A percentile compares a stretch with the other conserved stretches of the same genome.
phyloP scores from a whole-genome alignment of 2,329 filamentous ascomycete species.

The Parascedosporium putredinis region DNA sequence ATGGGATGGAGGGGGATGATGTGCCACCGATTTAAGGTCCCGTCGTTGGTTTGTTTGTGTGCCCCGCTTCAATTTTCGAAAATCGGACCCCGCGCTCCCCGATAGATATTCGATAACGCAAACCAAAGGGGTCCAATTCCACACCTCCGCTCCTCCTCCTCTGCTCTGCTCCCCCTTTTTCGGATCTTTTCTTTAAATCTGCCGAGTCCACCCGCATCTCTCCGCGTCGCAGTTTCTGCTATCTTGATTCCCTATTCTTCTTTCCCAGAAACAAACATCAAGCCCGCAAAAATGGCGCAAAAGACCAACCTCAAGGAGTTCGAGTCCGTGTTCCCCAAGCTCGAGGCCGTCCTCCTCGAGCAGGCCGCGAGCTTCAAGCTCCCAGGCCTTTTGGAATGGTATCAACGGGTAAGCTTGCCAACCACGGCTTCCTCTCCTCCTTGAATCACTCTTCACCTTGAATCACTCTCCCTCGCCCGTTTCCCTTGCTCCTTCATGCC shows the following conservation, averaged over 20 bases:
- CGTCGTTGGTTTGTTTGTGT: background rate
- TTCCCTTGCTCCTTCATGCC: too few species aligned
- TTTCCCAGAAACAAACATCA: background rate
- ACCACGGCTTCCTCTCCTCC: too few species aligned
- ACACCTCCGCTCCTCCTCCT: too few species aligned
- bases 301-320: slow-evolving; percentile 76
- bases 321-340: slow-evolving; percentile 77
- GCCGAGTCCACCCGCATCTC: background rate
- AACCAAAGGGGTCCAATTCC: background rate
- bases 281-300: slow-evolving; percentile 47
- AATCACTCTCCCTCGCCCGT: too few species aligned
- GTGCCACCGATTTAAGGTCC: background rate
- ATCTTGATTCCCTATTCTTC: background rate
- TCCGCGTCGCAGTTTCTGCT: too few species aligned
- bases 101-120: background rate
- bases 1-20: background rate
- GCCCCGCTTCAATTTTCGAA: background rate
- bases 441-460: too few species aligned
- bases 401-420: slow-evolving; percentile 62
- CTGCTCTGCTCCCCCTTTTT: too few species aligned
- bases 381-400: slow-evolving; percentile 81
- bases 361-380: slow-evolving; percentile 76
- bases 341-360: slow-evolving; percentile 71
- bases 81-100: slow-evolving; percentile 1
- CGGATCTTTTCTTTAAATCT: too few species aligned